Evolutionary conservation across 441 rosid genomes (phyloP).

Genomic region (Manihot esculenta): DNA sequence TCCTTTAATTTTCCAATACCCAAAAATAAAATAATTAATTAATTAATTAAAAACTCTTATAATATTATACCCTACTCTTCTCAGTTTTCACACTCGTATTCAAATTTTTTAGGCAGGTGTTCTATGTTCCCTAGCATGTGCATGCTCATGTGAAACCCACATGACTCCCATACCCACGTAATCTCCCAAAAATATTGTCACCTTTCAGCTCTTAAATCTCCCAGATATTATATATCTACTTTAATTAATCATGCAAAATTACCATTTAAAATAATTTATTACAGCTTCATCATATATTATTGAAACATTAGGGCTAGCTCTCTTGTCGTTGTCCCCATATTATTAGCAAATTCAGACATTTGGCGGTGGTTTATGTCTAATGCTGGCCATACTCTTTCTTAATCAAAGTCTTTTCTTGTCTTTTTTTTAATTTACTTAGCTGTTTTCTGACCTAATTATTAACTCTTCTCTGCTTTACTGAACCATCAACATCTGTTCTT

Average conservation of each 20-base stretch:
- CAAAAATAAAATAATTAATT: no score
- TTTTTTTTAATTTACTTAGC: no score
- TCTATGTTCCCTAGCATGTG: conserved; percentile 58
- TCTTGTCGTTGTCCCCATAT: conserved; percentile 36
- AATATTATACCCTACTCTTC: background rate
- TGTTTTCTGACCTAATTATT: conserved; percentile 13
- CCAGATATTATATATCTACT: no score
- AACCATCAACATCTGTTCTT: conserved; percentile 10
- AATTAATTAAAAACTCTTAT: no score
- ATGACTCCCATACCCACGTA: conserved; percentile 42
- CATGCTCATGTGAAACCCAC: conserved; percentile 52
- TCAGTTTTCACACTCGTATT: background rate
- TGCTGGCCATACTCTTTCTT: conserved; percentile 22
- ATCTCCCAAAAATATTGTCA: conserved; percentile 14
- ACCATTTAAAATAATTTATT: background rate
- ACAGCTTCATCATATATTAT: background rate
- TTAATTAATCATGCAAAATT: background rate
- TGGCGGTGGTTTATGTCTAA: conserved; percentile 30
- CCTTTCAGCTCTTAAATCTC: background rate
- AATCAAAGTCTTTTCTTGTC: no score
- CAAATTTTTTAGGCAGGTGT: conserved; percentile 39
- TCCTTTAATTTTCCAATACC: background rate
- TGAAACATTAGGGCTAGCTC: conserved; percentile 16
- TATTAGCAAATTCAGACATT: conserved; percentile 24
- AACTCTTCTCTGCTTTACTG: conserved; percentile 7